A percentile compares a stretch with the other conserved stretches of the same genome.
phyloP scores from a whole-genome alignment of 2,329 filamentous ascomycete genomes.

The Monilinia vaccinii-corymbosi region DNA sequence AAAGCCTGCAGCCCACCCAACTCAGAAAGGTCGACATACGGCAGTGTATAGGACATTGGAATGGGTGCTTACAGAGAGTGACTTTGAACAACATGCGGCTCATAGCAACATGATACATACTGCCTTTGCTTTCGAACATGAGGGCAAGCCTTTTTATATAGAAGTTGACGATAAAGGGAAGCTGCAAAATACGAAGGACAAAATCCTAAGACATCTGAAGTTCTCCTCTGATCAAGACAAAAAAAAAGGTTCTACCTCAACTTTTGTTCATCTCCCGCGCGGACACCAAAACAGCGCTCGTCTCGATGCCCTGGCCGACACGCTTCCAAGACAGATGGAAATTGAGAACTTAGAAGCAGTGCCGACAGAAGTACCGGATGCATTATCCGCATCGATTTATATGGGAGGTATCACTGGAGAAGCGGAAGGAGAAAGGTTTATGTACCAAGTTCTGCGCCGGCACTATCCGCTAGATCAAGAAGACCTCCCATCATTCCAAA shows the following conservation, averaged over 20 bases:
- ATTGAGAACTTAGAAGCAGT: neutral
- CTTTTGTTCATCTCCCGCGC: neutral
- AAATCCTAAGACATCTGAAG: neutral
- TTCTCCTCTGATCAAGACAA: neutral
- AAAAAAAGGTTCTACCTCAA: neutral
- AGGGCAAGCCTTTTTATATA: neutral
- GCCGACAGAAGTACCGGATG: neutral
- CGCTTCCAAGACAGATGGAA: neutral
- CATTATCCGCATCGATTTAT: neutral
- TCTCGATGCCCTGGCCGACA: neutral
- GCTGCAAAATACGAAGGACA: neutral
- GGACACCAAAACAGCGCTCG: neutral
- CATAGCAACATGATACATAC: constrained; percentile 1
- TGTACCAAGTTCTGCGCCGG: neutral
- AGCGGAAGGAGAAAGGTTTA: neutral
- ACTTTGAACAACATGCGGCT: neutral
- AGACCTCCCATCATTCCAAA: neutral
- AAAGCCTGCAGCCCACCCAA: neutral
- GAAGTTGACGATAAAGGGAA: neutral
- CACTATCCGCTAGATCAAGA: neutral
- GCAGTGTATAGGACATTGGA: neutral
- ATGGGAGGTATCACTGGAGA: neutral
- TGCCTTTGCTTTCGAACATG: neutral
- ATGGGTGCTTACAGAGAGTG: neutral
- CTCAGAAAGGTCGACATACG: neutral